Evolutionary conservation across 163 green algal genomes (phyloP), one percentile per base, ranked within the genome.

Genomic region (Scenedesmus sp.): DNA sequence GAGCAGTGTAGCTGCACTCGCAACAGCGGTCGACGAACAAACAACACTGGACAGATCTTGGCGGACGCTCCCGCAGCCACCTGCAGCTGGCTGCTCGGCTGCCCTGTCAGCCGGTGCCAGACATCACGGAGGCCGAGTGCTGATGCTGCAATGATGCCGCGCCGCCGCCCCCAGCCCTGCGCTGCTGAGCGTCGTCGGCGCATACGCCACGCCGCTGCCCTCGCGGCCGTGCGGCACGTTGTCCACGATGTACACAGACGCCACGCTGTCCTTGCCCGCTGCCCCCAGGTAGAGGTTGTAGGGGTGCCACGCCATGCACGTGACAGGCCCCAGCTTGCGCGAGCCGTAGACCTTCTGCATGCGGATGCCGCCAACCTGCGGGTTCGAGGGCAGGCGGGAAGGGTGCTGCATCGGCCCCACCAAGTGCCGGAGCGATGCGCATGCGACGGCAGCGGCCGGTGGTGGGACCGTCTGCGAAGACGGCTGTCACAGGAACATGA

Each of bases 221-320:
- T 49, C 13, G 33, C 43, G 73, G 44, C 46, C 43, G 10, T 33
- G 73, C 4, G 68, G 65, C 35, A 90, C 83, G 20, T 92, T 89
- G 89, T 92, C 89, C 24, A 92, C 89, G 26, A 92, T 92, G 83
- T 87, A 92, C 10, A 92, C 89, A 46, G 51, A 83, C 1, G 89
- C 89, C 26, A 89, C 83, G 84, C 89, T 93, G 91, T 96, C 94
- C 3, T 42, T 72, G 44, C 93, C 94, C 12, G 96, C 98, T 18
- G 97, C 96, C 0, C 96, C 97, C 35, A 99, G 94, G 59, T 97
- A 88, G 1, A 97, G 94, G 78, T 96, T 94, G 94, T 97, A 98
- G 12, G 98, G 96, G 92, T 99, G 96, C 89, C 98, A 99, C 30
- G 94, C 94, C 86, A 99, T 95, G 85, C 92, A 95, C 30, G 90